Conservation (phyloP, 768 basidiomycete genomes). For the Filobasidium floriforme region DNA sequence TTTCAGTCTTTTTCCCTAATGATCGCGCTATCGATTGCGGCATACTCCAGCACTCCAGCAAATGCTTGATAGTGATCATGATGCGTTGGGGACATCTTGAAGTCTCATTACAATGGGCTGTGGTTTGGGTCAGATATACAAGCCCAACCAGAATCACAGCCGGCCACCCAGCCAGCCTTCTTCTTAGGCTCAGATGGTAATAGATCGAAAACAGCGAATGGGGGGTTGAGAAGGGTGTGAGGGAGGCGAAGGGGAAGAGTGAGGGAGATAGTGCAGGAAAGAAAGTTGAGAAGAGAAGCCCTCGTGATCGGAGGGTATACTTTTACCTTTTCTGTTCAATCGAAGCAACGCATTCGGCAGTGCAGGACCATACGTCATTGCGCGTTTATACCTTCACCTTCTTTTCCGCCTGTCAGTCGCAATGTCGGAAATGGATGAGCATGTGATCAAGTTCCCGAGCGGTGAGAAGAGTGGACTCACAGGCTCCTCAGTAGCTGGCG, state of each 20-base stretch:
- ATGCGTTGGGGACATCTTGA: too few species aligned
- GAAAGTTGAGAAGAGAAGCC: neutral
- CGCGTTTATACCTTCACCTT: conserved; percentile 9
- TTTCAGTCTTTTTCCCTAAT: too few species aligned
- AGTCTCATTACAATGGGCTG: too few species aligned
- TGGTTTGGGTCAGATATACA: too few species aligned
- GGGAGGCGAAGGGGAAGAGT: neutral
- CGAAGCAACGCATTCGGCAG: too few species aligned
- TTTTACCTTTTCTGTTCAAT: neutral
- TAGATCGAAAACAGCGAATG: neutral
- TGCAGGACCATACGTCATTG: neutral
- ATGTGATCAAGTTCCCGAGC: neutral
- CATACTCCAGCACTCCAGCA: too few species aligned
- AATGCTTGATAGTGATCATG: too few species aligned
- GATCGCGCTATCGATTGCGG: too few species aligned
- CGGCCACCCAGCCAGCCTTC: too few species aligned
- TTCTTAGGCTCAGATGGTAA: too few species aligned
- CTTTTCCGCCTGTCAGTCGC: conserved; percentile 9
- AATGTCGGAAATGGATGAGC: neutral
- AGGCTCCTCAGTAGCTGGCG: neutral
- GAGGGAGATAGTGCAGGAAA: neutral
- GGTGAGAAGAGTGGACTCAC: neutral
- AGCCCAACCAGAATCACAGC: too few species aligned
- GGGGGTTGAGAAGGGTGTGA: neutral
- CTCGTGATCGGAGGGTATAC: neutral